These are phyloP conservation scores for Aspergillus pseudoviridinutans DNA, from an alignment of 2,329 filamentous ascomycete genomes.

Conservation along the genomic window DNA sequence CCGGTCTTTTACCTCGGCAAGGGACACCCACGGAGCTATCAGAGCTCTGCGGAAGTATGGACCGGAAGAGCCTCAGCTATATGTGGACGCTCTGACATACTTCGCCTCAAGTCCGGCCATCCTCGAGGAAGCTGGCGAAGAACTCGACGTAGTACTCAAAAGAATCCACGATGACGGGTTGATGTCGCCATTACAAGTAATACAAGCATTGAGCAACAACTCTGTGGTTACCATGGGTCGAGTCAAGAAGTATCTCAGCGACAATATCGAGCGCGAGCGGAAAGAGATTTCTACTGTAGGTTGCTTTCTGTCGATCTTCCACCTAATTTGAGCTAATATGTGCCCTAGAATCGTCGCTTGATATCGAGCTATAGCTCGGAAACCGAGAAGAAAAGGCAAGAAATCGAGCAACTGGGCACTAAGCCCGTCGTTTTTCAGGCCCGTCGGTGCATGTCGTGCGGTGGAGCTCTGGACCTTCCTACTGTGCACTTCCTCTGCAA, in stretches of 20 bases:
- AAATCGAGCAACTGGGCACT: slow-evolving; percentile 70
- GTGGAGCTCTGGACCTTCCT: slow-evolving; percentile 73
- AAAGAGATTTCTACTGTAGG: slow-evolving; percentile 69
- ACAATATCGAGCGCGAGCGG: slow-evolving; percentile 83
- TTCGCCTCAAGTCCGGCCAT: slow-evolving; percentile 81
- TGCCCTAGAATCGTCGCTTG: slow-evolving; percentile 65
- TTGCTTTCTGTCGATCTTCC: slow-evolving; percentile 1
- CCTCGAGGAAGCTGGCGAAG: slow-evolving; percentile 80
- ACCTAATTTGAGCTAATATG: slow-evolving; percentile 19
- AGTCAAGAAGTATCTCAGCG: slow-evolving; percentile 86
- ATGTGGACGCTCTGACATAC: slow-evolving; percentile 87
- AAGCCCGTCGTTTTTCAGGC: slow-evolving; percentile 89
- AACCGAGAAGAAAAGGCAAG: slow-evolving; percentile 72
- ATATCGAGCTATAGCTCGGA: slow-evolving; percentile 81
- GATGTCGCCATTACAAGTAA: slow-evolving; percentile 94
- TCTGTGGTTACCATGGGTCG: slow-evolving; percentile 94
- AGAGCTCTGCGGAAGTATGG: slow-evolving; percentile 89
- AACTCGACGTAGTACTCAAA: slow-evolving; percentile 72
- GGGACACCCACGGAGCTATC: slow-evolving; percentile 86
- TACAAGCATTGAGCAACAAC: slow-evolving; percentile 78
- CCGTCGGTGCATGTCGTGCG: slow-evolving; percentile 81
- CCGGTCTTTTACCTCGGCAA: slow-evolving; percentile 87
- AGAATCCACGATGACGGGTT: slow-evolving; percentile 87
- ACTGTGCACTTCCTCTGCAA: slow-evolving; percentile 96
- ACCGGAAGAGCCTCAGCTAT: slow-evolving; percentile 82